Conservation (phyloP, 1,284 basidiomycete genomes). For the Cutaneotrichosporon cavernicola region DNA sequence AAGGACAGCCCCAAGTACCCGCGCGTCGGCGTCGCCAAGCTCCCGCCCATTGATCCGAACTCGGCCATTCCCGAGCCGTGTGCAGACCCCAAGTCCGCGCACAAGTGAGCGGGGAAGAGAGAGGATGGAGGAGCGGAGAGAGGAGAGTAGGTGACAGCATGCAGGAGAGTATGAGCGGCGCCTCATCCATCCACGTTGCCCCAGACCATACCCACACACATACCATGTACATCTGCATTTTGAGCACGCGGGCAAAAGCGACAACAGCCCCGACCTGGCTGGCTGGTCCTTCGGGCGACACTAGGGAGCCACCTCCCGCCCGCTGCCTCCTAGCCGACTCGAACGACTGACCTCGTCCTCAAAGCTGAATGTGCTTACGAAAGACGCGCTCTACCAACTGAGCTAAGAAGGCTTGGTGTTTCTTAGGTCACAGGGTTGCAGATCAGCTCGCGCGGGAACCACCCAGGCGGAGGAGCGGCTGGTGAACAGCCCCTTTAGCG, state of each 20-base stretch:
- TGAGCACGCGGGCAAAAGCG: neutral
- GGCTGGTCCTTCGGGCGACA: neutral
- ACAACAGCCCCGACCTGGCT: neutral
- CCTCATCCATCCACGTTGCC: no score
- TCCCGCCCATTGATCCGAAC: constrained; percentile 67
- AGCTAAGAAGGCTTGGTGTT: no score
- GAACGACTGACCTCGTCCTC: neutral
- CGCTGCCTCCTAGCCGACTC: neutral
- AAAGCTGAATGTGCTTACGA: neutral
- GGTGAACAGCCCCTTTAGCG: no score
- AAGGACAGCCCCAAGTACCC: constrained; percentile 70
- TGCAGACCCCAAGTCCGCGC: constrained; percentile 13
- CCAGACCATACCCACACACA: neutral
- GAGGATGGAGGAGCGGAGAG: neutral
- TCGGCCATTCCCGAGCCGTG: constrained; percentile 78
- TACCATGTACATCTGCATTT: neutral
- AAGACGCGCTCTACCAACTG: no score
- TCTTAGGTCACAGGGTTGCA: no score
- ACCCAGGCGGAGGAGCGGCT: no score
- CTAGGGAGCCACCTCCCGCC: no score
- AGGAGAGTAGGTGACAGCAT: no score
- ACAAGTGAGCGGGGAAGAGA: neutral
- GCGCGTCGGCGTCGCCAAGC: constrained; percentile 64
- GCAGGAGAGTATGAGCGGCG: no score
- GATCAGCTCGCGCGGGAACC: no score